Conservation (phyloP, 2,329 filamentous ascomycete species). For the Ceratocystis colombiana region DNA sequence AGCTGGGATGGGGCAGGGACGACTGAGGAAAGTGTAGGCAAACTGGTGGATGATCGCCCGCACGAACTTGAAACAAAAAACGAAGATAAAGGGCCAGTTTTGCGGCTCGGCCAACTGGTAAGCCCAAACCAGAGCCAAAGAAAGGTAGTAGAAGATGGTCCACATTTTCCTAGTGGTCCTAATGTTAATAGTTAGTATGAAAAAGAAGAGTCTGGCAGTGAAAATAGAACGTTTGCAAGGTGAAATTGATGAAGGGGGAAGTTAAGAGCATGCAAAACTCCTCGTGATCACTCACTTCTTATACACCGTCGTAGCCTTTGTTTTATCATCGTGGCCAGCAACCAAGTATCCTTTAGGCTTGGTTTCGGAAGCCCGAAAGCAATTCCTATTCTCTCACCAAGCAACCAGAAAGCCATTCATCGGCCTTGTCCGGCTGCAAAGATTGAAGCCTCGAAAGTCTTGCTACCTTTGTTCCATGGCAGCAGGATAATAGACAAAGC, state of each 20-base stretch:
- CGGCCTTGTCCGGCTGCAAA: neutral
- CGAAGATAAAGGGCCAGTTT: constrained; percentile 18
- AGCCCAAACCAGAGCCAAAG: neutral
- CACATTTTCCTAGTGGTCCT: neutral
- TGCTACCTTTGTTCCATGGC: neutral
- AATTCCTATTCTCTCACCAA: neutral
- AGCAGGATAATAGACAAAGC: neutral
- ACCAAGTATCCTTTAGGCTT: neutral
- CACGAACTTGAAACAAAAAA: constrained; percentile 37
- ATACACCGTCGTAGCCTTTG: neutral
- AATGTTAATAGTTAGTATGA: neutral
- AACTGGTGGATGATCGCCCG: constrained; percentile 38
- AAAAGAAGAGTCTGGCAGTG: neutral
- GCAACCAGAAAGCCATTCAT: neutral
- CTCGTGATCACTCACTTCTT: neutral
- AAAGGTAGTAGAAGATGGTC: neutral
- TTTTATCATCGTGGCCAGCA: neutral
- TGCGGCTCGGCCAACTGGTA: neutral
- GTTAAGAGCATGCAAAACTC: neutral
- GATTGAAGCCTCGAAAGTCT: neutral
- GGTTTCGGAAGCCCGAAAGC: neutral
- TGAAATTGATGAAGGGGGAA: neutral
- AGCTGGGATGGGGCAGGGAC: constrained; percentile 29
- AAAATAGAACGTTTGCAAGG: neutral
- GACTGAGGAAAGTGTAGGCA: constrained; percentile 35